Evolutionary conservation across 2,329 filamentous ascomycete genomes (phyloP).

Genomic region (Peltaster fructicola): DNA sequence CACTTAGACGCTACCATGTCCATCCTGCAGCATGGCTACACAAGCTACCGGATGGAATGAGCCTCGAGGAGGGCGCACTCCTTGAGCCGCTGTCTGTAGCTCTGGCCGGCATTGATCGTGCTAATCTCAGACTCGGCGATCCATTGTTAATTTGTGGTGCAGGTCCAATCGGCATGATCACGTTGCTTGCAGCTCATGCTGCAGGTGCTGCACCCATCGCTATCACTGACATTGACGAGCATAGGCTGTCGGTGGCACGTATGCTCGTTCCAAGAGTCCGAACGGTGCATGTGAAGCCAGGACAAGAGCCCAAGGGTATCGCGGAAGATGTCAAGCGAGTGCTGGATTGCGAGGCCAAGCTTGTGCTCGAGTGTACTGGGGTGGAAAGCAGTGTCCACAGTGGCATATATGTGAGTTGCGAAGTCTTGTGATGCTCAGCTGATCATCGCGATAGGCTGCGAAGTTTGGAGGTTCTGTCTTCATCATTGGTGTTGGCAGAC

Average conservation of each 20-base stretch:
- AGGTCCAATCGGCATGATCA: conserved; percentile 22
- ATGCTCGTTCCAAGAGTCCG: conserved; percentile 20
- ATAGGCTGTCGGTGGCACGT: conserved; percentile 22
- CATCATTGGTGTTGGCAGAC: conserved; percentile 21
- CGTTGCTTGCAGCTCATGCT: conserved; percentile 25
- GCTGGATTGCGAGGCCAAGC: conserved; percentile 16
- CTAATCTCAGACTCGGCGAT: conserved; percentile 23
- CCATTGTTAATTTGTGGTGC: conserved; percentile 21
- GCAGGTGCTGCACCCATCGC: conserved; percentile 27
- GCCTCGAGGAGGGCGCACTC: conserved; percentile 26
- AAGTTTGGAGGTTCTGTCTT: conserved; percentile 22
- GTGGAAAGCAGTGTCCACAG: conserved; percentile 17
- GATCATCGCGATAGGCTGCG: conserved; percentile 9
- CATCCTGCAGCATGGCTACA: conserved; percentile 17
- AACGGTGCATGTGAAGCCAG: conserved; percentile 19
- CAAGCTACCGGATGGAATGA: conserved; percentile 21
- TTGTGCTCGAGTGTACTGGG: conserved; percentile 21
- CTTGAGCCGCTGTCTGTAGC: conserved; percentile 33
- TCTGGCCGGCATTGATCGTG: conserved; percentile 26
- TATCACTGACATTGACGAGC: conserved; percentile 27
- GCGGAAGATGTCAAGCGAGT: conserved; percentile 19
- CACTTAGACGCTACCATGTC: conserved; percentile 15
- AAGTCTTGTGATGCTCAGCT: too few species aligned
- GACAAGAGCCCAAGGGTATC: conserved; percentile 19
- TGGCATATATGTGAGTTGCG: conserved; percentile 18